Evolutionary conservation across 306 rosid species (phyloP).

Genomic region (Medicago truncatula): DNA sequence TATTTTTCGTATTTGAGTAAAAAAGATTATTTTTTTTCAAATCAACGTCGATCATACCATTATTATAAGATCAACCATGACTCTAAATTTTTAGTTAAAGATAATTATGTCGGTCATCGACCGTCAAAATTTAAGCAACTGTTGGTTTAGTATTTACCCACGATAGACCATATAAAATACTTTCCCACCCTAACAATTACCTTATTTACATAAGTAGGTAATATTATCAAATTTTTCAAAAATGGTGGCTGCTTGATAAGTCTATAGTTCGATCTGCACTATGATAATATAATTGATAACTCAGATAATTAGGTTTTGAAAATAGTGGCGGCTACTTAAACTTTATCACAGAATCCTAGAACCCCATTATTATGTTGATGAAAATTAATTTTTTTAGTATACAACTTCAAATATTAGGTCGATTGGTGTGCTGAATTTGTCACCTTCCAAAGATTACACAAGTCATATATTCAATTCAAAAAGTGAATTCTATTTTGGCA

Average conservation of each 20-base stretch:
- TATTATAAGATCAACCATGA: too few species aligned
- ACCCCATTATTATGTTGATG: background rate
- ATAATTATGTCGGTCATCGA: too few species aligned
- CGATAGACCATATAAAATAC: background rate
- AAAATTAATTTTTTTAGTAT: background rate
- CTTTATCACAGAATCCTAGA: conserved; percentile 31
- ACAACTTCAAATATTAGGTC: background rate
- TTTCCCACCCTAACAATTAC: background rate
- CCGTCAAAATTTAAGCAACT: too few species aligned
- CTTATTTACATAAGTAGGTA: background rate
- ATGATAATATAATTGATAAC: conserved; percentile 14
- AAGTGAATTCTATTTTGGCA: conserved; percentile 46
- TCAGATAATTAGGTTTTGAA: background rate
- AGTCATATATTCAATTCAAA: conserved; percentile 35
- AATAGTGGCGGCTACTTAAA: background rate
- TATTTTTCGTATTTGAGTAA: too few species aligned
- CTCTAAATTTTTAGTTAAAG: too few species aligned
- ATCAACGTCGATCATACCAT: too few species aligned
- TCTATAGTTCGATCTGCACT: background rate
- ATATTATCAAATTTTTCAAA: conserved; percentile 30
- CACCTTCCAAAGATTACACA: conserved; percentile 10
- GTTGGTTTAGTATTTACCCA: too few species aligned
- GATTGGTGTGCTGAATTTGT: conserved; percentile 39
- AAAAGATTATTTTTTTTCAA: too few species aligned
- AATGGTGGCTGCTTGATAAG: conserved; percentile 23